These are phyloP conservation scores for Aspergillus cavernicola DNA, from an alignment of 495 filamentous ascomycete genomes.

Conservation along the genomic window DNA sequence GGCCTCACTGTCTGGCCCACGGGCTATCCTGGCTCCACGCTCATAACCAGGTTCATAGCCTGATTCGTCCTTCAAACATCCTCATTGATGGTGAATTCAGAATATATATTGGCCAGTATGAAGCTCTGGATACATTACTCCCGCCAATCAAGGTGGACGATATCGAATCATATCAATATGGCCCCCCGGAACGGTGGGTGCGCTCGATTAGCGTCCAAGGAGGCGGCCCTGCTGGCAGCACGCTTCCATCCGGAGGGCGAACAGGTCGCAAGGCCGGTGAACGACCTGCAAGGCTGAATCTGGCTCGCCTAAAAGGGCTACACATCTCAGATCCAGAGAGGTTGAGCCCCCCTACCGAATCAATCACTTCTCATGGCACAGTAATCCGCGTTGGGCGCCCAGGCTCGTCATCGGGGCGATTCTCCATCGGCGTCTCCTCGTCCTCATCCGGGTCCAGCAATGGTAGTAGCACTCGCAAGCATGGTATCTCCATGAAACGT, in stretches of 20 bases:
- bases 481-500: constrained; percentile 20
- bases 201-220: constrained; percentile 38
- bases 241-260: constrained; percentile 46
- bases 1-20: constrained; percentile 83
- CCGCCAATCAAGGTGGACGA: constrained; percentile 54
- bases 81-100: constrained; percentile 67
- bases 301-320: constrained; percentile 23
- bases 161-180: constrained; percentile 83
- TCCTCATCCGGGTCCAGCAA: constrained; percentile 35
- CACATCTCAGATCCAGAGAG: constrained; percentile 20
- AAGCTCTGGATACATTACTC: constrained; percentile 56
- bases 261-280: constrained; percentile 32
- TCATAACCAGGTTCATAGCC: constrained; percentile 68
- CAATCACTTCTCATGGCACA: constrained; percentile 37
- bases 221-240: constrained; percentile 16
- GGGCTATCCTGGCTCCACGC: constrained; percentile 74
- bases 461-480: constrained; percentile 22
- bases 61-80: constrained; percentile 79
- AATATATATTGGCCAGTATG: constrained; percentile 72
- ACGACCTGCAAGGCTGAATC: constrained; percentile 20
- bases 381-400: constrained; percentile 36
- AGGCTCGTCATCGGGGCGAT: constrained; percentile 31
- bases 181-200: constrained; percentile 74
- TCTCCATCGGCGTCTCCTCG: constrained; percentile 34
- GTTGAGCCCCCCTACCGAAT: constrained; percentile 27